phyloP scores from a whole-genome alignment of 1,284 basidiomycete genomes.

The Apiotrichum gamsii region DNA sequence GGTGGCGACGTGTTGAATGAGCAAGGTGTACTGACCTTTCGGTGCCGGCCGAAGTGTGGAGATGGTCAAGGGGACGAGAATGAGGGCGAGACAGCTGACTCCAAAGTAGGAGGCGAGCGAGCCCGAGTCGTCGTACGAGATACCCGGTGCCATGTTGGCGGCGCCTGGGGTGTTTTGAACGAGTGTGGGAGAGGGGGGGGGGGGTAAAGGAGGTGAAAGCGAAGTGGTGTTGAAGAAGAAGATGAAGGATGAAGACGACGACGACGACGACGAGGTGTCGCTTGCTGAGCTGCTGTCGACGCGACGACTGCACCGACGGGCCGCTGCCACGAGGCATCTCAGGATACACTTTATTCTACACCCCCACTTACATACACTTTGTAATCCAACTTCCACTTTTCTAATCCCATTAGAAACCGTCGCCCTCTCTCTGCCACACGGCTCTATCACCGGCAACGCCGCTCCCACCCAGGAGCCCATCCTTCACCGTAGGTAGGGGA shows the following conservation, averaged over 20 bases:
- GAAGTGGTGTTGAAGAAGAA: neutral
- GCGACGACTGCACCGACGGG: too few relatives aligned
- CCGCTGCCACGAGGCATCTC: too few relatives aligned
- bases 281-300: too few relatives aligned
- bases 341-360: too few relatives aligned
- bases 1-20: neutral
- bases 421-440: too few relatives aligned
- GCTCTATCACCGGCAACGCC: too few relatives aligned
- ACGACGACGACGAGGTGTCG: neutral
- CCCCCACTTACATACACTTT: too few relatives aligned
- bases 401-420: too few relatives aligned
- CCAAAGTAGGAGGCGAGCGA: conserved; percentile 84
- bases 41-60: conserved; percentile 47
- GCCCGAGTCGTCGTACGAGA: conserved; percentile 75
- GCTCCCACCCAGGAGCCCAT: too few relatives aligned
- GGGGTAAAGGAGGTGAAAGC: neutral
- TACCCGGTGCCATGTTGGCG: conserved; percentile 37
- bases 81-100: conserved; percentile 72
- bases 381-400: too few relatives aligned
- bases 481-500: too few relatives aligned
- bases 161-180: conserved; percentile 4
- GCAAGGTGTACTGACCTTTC: conserved; percentile 38
- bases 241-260: neutral
- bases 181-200: neutral
- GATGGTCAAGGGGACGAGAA: conserved; percentile 69